Evolutionary conservation across 2,329 filamentous ascomycete species (phyloP).

Genomic region (Emmonsia crescens): DNA sequence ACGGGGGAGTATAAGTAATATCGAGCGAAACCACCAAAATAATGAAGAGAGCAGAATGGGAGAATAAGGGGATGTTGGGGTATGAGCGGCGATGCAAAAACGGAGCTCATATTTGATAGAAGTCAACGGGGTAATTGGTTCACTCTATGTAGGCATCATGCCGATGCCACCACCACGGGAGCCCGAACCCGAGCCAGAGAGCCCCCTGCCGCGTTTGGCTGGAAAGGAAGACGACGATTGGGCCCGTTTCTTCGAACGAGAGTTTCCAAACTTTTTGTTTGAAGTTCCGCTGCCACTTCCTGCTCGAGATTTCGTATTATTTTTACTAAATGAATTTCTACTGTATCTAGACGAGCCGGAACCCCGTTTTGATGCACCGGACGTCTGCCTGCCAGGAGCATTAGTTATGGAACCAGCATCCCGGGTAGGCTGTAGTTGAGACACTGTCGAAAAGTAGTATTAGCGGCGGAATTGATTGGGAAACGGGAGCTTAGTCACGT

Average conservation of each 20-base stretch:
- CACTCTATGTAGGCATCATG: slow-evolving; percentile 25
- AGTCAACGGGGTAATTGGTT: background rate
- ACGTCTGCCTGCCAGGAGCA: background rate
- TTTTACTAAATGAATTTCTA: background rate
- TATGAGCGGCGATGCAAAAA: background rate
- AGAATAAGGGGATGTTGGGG: background rate
- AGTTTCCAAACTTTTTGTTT: slow-evolving; percentile 10
- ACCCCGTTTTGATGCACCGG: background rate
- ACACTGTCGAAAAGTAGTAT: slow-evolving; percentile 4
- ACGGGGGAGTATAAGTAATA: background rate
- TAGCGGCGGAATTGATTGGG: background rate
- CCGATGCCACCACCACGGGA: slow-evolving; percentile 23
- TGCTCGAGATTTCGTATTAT: background rate
- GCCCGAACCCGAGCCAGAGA: background rate
- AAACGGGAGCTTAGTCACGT: background rate
- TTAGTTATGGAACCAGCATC: background rate
- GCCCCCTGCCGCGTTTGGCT: slow-evolving; percentile 8
- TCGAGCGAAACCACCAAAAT: background rate
- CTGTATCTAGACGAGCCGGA: background rate
- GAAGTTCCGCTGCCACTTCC: slow-evolving; percentile 4
- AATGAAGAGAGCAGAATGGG: background rate
- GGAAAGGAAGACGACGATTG: slow-evolving; percentile 4
- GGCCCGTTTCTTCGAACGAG: slow-evolving; percentile 9
- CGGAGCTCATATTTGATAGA: background rate
- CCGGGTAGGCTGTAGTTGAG: slow-evolving; percentile 14